A percentile compares a stretch with the other conserved stretches of the same genome.
phyloP scores from a whole-genome alignment of 2,329 filamentous ascomycete species.

The Penicillium sp. region DNA sequence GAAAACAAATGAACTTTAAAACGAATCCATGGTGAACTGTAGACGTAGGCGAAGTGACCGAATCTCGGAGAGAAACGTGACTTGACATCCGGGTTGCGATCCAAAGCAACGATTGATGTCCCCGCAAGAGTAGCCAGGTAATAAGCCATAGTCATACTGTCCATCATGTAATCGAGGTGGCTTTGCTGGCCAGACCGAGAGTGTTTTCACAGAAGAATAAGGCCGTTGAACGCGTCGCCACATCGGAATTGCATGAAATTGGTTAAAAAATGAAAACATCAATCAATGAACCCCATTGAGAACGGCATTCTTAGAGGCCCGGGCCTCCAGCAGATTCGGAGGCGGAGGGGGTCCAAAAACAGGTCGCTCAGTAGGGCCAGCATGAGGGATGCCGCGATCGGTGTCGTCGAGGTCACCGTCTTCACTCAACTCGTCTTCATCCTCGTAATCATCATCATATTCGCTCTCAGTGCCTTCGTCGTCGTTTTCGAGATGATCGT shows the following conservation, averaged over 20 bases:
- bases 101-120: not conserved
- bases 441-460: conserved; percentile 61
- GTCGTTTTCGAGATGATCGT: conserved; percentile 51
- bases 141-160: not conserved
- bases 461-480: conserved; percentile 42
- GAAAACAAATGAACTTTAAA: conserved; percentile 11
- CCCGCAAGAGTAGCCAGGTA: not conserved
- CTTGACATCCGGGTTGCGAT: not conserved
- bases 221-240: conserved; percentile 7
- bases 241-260: conserved; percentile 1
- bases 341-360: conserved; percentile 52
- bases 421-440: conserved; percentile 59
- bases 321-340: conserved; percentile 48
- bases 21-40: conserved; percentile 10
- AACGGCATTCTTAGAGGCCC: conserved; percentile 45
- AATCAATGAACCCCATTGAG: conserved; percentile 43
- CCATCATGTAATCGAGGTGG: not conserved
- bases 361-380: conserved; percentile 39
- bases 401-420: conserved; percentile 48
- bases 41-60: conserved; percentile 13
- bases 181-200: not conserved
- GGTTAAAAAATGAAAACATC: conserved; percentile 2
- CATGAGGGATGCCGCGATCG: conserved; percentile 26
- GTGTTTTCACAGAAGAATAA: not conserved
- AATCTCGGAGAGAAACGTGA: not conserved